Conservation (phyloP, 441 rosid species). For the Populus hybrid region DNA sequence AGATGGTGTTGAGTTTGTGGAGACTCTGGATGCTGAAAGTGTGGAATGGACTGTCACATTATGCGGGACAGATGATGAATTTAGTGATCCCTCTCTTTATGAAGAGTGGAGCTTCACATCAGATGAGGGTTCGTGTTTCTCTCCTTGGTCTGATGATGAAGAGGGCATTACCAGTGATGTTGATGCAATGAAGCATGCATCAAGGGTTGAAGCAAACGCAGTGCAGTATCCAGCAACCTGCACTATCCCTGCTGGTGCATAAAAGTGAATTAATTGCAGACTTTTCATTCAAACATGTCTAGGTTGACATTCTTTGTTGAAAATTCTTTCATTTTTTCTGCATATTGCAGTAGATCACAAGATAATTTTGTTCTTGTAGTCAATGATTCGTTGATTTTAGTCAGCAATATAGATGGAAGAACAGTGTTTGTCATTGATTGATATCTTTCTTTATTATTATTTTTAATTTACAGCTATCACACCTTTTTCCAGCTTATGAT, state of each 20-base stretch:
- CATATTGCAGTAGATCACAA: not conserved
- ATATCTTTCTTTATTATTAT: too few relatives aligned
- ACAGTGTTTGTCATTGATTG: not conserved
- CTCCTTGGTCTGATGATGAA: constrained; percentile 3
- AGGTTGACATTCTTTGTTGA: not conserved
- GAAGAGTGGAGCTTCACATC: not conserved
- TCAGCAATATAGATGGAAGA: not conserved
- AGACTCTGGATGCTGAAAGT: not conserved
- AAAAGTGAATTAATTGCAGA: not conserved
- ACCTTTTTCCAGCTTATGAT: not conserved
- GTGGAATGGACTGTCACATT: not conserved
- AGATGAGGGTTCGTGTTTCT: constrained; percentile 11
- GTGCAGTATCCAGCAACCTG: not conserved
- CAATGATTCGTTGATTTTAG: not conserved
- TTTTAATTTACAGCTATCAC: not conserved
- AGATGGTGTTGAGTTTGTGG: not conserved
- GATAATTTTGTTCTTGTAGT: not conserved
- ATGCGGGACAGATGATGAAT: not conserved
- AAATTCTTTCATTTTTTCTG: not conserved
- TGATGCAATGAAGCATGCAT: not conserved
- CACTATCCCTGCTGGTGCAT: not conserved
- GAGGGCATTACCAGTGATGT: not conserved
- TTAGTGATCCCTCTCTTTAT: not conserved
- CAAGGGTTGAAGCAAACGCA: not conserved
- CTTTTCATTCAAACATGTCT: not conserved